Conservation (phyloP, 768 basidiomycete genomes). For the Mycena epipterygia region DNA sequence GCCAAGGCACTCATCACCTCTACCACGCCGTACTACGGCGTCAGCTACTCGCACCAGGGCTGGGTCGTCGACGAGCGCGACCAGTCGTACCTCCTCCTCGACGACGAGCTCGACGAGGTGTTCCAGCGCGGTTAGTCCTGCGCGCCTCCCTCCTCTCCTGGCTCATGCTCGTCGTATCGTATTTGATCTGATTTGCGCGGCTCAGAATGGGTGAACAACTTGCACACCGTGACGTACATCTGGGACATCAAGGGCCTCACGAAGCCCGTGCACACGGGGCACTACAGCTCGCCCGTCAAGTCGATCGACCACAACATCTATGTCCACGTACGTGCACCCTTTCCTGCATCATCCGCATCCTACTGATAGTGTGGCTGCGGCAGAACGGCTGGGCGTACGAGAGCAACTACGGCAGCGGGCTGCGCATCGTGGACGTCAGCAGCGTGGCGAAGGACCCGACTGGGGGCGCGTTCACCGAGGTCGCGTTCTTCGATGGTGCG, state of each 20-base stretch:
- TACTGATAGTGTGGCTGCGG: background rate
- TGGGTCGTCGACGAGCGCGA: slow-evolving; percentile 46
- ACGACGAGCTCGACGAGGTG: slow-evolving; percentile 47
- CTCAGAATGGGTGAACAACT: slow-evolving; percentile 34
- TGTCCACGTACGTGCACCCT: slow-evolving; percentile 21
- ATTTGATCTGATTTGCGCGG: no score
- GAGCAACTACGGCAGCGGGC: slow-evolving; percentile 46
- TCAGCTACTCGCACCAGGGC: slow-evolving; percentile 49
- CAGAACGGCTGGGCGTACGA: slow-evolving; percentile 42
- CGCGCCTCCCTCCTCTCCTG: no score
- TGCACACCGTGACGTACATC: slow-evolving; percentile 44
- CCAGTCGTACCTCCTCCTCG: slow-evolving; percentile 45
- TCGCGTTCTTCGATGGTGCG: slow-evolving; percentile 43
- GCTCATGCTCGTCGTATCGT: no score
- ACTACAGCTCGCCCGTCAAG: slow-evolving; percentile 42
- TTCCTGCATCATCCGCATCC: no score
- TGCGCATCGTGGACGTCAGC: slow-evolving; percentile 45
- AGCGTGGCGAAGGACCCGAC: slow-evolving; percentile 45
- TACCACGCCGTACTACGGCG: slow-evolving; percentile 46
- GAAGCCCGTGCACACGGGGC: slow-evolving; percentile 44
- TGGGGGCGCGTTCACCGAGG: slow-evolving; percentile 41
- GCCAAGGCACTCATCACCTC: slow-evolving; percentile 42
- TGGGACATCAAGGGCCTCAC: slow-evolving; percentile 47
- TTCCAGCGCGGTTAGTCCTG: slow-evolving; percentile 26
- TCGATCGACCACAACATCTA: slow-evolving; percentile 50